Conservation (phyloP, 208 protist species). For the Leishmania turanica region DNA sequence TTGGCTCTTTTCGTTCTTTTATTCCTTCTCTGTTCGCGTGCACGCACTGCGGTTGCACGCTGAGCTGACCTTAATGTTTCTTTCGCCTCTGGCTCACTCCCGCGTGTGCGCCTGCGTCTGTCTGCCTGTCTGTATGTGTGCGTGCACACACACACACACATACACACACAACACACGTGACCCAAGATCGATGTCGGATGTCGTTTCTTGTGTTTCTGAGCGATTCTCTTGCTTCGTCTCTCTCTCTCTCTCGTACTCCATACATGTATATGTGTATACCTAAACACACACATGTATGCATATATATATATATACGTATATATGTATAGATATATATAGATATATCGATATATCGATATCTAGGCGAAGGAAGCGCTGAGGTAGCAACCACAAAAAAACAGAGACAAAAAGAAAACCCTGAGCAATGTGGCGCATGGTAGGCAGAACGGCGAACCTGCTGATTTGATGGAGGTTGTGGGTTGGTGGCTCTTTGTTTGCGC, state of each 20-base stretch:
- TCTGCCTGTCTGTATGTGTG: background rate
- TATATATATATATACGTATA: background rate
- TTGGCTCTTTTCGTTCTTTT: too few species aligned
- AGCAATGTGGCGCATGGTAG: background rate
- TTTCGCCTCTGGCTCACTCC: background rate
- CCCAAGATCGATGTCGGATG: background rate
- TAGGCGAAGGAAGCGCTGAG: too few species aligned
- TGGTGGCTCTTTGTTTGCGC: too few species aligned
- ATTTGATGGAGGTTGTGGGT: too few species aligned
- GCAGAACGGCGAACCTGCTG: background rate
- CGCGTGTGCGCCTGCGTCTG: background rate
- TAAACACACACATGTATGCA: background rate
- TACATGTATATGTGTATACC: background rate
- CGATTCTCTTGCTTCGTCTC: too few species aligned
- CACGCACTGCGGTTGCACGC: background rate
- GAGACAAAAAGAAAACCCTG: background rate
- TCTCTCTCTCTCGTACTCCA: too few species aligned
- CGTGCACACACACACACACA: background rate
- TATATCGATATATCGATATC: too few species aligned
- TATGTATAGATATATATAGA: background rate
- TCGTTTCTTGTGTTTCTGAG: background rate
- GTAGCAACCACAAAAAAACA: background rate
- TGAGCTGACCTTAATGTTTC: background rate
- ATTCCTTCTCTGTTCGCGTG: background rate
- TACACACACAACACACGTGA: background rate